Evolutionary conservation across 2,329 filamentous ascomycete genomes (phyloP).

Genomic region (Epichloe elymi): DNA sequence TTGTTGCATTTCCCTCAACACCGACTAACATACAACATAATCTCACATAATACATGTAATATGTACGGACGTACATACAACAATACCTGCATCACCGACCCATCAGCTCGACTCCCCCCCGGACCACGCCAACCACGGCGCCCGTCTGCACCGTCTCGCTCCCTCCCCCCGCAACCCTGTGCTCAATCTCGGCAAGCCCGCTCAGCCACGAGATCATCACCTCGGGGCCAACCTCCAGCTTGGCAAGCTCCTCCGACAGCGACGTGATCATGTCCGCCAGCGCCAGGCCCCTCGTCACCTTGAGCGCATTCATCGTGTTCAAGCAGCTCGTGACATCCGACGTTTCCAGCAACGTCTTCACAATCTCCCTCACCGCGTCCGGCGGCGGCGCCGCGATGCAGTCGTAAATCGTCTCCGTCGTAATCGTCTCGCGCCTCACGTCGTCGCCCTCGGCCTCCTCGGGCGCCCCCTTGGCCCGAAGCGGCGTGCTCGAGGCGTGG

Average conservation of each 20-base stretch:
- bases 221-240: constrained; percentile 71
- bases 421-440: constrained; percentile 62
- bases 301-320: constrained; percentile 76
- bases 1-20: too few species aligned
- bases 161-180: constrained; percentile 63
- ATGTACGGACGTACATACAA: too few species aligned
- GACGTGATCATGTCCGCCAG: constrained; percentile 88
- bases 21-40: too few species aligned
- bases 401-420: constrained; percentile 91
- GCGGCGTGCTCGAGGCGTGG: constrained; percentile 75
- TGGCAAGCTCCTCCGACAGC: constrained; percentile 67
- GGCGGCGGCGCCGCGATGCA: constrained; percentile 94
- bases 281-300: constrained; percentile 72
- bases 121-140: constrained; percentile 77
- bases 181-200: constrained; percentile 85
- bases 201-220: constrained; percentile 88
- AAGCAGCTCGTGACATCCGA: constrained; percentile 83
- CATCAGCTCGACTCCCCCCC: constrained; percentile 67
- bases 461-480: constrained; percentile 46
- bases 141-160: constrained; percentile 85
- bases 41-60: too few species aligned
- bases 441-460: constrained; percentile 44
- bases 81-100: constrained; percentile 12
- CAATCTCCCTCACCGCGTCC: constrained; percentile 71
- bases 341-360: constrained; percentile 70